Percentiles rank a stretch among this genome's conserved stretches.
phyloP scores from a whole-genome alignment of 2,329 filamentous ascomycete species.

The Aureobasidium sp. region DNA sequence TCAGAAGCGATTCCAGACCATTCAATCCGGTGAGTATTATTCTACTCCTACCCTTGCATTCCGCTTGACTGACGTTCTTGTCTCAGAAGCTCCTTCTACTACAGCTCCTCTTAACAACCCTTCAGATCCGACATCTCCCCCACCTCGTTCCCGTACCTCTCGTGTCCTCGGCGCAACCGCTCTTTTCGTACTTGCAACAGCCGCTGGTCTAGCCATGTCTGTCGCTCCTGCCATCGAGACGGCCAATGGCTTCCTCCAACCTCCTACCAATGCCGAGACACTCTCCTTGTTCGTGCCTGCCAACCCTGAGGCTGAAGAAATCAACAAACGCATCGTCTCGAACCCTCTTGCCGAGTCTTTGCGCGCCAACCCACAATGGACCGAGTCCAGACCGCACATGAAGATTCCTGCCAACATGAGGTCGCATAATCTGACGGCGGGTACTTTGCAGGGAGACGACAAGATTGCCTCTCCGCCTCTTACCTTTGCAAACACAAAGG shows the following conservation, averaged over 20 bases:
- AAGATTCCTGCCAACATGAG: conserved; percentile 70
- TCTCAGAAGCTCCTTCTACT: not conserved
- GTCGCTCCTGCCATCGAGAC: conserved; percentile 46
- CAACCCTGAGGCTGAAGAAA: conserved; percentile 45
- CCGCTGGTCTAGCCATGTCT: conserved; percentile 52
- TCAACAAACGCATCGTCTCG: conserved; percentile 67
- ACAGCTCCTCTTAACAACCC: not conserved
- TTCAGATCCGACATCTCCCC: not conserved
- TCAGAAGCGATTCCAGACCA: conserved; percentile 11
- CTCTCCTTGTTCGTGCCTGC: conserved; percentile 56
- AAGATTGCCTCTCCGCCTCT: conserved; percentile 76
- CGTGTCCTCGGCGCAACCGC: conserved; percentile 42
- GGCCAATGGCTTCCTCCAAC: conserved; percentile 44
- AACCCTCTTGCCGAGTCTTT: conserved; percentile 69
- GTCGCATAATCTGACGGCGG: conserved; percentile 71
- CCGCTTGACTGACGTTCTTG: not conserved
- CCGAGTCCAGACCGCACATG: conserved; percentile 76
- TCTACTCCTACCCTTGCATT: not conserved
- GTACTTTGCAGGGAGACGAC: conserved; percentile 66
- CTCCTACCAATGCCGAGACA: conserved; percentile 65
- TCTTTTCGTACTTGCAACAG: conserved; percentile 43
- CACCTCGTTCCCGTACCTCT: conserved; percentile 22
- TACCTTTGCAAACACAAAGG: conserved; percentile 51
- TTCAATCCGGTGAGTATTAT: not conserved
- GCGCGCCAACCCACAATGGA: conserved; percentile 58